Percentiles rank a stretch among this genome's conserved stretches.
Conservation (phyloP, 2,329 filamentous ascomycete species). For the Phyllosticta ampelicida region DNA sequence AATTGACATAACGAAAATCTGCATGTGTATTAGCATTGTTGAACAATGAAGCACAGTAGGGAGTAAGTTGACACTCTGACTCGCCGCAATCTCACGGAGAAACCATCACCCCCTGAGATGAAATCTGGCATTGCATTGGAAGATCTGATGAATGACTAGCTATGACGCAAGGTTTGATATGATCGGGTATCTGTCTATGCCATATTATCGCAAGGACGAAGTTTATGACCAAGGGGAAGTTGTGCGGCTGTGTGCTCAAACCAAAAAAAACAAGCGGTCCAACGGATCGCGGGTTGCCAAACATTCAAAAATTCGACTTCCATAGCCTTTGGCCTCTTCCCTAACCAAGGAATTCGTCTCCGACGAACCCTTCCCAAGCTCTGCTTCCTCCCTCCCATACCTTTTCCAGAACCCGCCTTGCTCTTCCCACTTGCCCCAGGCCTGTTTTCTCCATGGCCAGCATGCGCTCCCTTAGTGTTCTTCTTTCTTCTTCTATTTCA, state of each 20-base stretch:
- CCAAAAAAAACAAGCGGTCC: neutral
- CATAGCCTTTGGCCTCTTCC: neutral
- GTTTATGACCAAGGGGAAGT: no score
- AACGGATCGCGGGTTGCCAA: neutral
- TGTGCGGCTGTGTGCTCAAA: neutral
- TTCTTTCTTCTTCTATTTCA: slow-evolving; percentile 43
- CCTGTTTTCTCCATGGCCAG: slow-evolving; percentile 59
- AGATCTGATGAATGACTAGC: neutral
- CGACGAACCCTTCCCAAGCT: slow-evolving; percentile 58
- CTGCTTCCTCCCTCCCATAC: slow-evolving; percentile 54
- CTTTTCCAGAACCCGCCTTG: slow-evolving; percentile 54
- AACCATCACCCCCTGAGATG: neutral
- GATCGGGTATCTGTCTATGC: neutral
- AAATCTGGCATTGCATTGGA: neutral
- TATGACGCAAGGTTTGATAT: neutral
- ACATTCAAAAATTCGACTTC: slow-evolving; percentile 1
- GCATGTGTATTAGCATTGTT: neutral
- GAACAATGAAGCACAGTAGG: no score
- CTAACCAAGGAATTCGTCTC: slow-evolving; percentile 57
- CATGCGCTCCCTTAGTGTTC: slow-evolving; percentile 55
- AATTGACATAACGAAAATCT: no score
- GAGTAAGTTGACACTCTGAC: neutral
- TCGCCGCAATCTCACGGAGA: neutral
- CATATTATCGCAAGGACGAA: neutral
- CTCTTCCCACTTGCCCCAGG: slow-evolving; percentile 58